Evolutionary conservation across 2,329 filamentous ascomycete genomes (phyloP), one percentile per base, ranked within the genome.

Genomic region (Verruconis gallopava): DNA sequence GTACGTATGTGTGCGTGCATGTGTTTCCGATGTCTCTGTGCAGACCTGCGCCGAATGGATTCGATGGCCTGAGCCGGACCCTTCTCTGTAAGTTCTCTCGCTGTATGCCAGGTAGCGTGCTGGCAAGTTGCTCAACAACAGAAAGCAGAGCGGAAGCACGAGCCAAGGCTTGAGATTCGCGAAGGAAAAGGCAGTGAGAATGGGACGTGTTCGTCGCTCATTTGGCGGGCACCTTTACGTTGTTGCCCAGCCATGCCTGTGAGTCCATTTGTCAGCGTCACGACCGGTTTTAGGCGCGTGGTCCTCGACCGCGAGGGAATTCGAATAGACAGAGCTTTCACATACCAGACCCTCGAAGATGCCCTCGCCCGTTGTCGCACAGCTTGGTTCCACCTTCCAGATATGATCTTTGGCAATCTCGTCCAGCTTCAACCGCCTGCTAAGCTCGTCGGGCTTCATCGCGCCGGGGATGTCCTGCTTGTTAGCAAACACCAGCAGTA

Each of bases 401-500:
- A 64, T 62, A 50, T 70, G 67, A 52, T 69, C 62, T 50, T 64
- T 68, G n/a, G 67, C 67, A 42, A 69, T 64, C 49, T 63, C 61
- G 43, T 66, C 60, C 33, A 71, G 58, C 50, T 67, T 61, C 22
- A 71, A 61, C 46, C 56, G 56, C 42, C 68, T 62, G 18, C 64
- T 66, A 35, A 71, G 65, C 48, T 70, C 65, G 50, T 69, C 64
- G 32, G 66, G 67, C 49, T 60, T 55, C 65, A 70, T 67, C 11
- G 66, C 65, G 51, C 64, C 65, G 38, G 82, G 81, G 67, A 96
- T 72, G 88, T 98, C 91, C 75, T 98, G 91, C 77, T 98, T 98
- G 80, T 98, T 98, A 69, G 91, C 91, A 61, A 98, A 98, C 59
- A 98, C 89, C 58, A 98, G 72, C 55, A 98, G 77, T 56, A 95